Base-by-base conservation (phyloP, 495 filamentous ascomycete genomes). In the Penicillium steckii region DNA sequence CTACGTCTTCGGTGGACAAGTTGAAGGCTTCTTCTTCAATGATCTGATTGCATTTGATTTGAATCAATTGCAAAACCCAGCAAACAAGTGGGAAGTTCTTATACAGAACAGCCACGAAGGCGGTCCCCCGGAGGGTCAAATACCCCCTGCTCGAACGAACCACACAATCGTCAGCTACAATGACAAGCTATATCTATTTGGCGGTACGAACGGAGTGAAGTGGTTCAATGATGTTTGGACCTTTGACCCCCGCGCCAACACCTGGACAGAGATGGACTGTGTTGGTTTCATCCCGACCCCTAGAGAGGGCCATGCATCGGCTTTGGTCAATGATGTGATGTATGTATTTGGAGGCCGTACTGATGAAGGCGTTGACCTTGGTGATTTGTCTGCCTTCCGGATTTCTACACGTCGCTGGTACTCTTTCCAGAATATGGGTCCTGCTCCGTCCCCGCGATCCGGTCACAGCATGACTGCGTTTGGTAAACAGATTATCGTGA, bases 201-300 rank as follows among this genome's bases (percentile, higher is more conserved):
- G 95, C 52, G 95, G 95, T 40, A 97, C 95, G 0, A 96, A 97
- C 60, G 91, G 93, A 35, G 78, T 89, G 18, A 80, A 85, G 50
- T 97, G 95, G 95, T 99, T 96, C 70, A 99, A 97, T 64, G 95
- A 99, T 62, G 95, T 99, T 19, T 99, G 95, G 95, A 85, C 82
- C 17, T 99, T 91, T 60, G 93, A 97, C 60, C 90, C 90, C 1
- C 79, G 85, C 49, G 74, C 80, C 23, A 94, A 95, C 60, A 66
- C 73, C 44, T 99, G 95, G 95, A 74, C 83, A 3, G 85, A 91
- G 59, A 78, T 95, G 33, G 93, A 97, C 57, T 99, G 94, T 66
- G 96, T 96, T 42, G 95, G 95, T 7, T 97, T 96, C 62, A 97
- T 99, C 42, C 95, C 95, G 3, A 86, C 86, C 0, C 85, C 91